Evolutionary conservation across 2,329 filamentous ascomycete genomes (phyloP).

Genomic region (Cadophora malorum): DNA sequence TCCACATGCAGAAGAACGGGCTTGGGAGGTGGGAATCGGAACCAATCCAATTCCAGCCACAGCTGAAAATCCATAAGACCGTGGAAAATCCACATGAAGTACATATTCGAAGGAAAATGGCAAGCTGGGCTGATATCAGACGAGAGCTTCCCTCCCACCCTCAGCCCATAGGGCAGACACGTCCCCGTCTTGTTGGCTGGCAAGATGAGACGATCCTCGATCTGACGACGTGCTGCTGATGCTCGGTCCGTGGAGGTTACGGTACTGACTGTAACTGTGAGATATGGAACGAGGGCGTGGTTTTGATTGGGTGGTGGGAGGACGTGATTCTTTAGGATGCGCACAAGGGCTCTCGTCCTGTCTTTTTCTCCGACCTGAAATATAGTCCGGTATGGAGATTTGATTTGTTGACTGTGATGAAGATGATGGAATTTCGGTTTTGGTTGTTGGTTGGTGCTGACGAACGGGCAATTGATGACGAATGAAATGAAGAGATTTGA

Average conservation of each 20-base stretch:
- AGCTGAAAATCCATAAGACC: background rate
- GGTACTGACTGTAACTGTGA: background rate
- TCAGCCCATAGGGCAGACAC: constrained; percentile 5
- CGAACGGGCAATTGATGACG: background rate
- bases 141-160: background rate
- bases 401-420: background rate
- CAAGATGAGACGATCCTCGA: background rate
- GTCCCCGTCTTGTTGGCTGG: background rate
- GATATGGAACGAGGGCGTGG: background rate
- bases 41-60: background rate
- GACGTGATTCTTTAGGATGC: background rate
- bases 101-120: background rate
- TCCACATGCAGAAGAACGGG: background rate
- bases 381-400: background rate
- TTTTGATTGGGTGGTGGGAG: background rate
- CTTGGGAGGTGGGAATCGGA: background rate
- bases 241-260: no score
- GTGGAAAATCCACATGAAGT: background rate
- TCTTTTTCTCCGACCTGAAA: background rate
- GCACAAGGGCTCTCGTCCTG: background rate
- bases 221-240: background rate
- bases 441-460: background rate
- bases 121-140: constrained; percentile 12
- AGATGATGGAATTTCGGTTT: background rate
- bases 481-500: background rate